Base-by-base conservation (phyloP, 768 basidiomycete species). In the Lactarius trivialis region DNA sequence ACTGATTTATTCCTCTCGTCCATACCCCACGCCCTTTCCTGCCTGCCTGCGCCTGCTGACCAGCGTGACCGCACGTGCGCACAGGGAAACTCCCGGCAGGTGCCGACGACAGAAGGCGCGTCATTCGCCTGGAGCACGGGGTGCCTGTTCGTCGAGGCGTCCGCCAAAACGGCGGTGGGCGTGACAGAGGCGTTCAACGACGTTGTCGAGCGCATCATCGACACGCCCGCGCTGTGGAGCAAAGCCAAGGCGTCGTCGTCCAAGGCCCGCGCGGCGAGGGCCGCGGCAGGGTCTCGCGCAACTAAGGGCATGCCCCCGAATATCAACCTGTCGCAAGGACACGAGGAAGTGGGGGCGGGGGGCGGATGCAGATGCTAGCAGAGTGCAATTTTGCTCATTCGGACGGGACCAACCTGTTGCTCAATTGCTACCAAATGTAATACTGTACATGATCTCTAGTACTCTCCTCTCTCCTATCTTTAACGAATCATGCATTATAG, bases 41-140 rank as follows among this genome's bases (percentile, higher is more conserved):
- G 34, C 34, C 4, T 34, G 9, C 34, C 34, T 34, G 34, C 34
- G n/a, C n/a, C n/a, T n/a, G n/a, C n/a, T n/a, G n/a, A n/a, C n/a
- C n/a, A n/a, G n/a, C n/a, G n/a, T 34, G 8, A 34, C 34, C 34
- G 9, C 34, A 11, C 34, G 6, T n/a, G n/a, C n/a, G n/a, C n/a
- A n/a, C n/a, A 94, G 92, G 95, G 97, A 70, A 91, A 88, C 75
- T 92, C 91, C 11, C 83, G 96, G 4, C 88, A 93, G 71, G 95
- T 99, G 4, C 73, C 90, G 0, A 85, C 83, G 6, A 74, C 82
- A 0, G 93, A 98, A 70, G 96, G 85, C 0, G 76, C 84, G 61
- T 79, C 81, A 1, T 98, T 96, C 67, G 96, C 96, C 0, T 76
- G 77, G 28, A 81, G 89, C 33, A 92, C 93, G 81, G 82, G 83